Percentiles rank a stretch among this genome's conserved stretches.
These are phyloP conservation scores for Zymoseptoria pseudotritici DNA, from an alignment of 2,329 filamentous ascomycete genomes.

Conservation along the genomic window DNA sequence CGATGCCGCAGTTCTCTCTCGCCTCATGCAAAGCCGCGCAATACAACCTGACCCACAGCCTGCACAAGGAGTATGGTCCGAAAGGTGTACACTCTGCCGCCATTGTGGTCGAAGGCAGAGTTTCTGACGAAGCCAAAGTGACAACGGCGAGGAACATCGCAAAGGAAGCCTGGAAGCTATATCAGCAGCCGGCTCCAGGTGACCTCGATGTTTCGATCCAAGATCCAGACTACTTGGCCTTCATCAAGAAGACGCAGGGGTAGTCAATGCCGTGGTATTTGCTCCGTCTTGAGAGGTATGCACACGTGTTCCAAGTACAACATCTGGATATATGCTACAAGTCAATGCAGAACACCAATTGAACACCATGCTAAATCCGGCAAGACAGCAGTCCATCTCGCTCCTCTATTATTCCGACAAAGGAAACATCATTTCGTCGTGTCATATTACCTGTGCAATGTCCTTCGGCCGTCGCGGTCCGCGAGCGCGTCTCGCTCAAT, in stretches of 20 bases:
- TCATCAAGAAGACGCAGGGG: slow-evolving; percentile 6
- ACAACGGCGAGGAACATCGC: slow-evolving; percentile 41
- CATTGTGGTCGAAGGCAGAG: slow-evolving; percentile 38
- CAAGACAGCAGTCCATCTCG: not conserved
- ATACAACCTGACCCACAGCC: slow-evolving; percentile 41
- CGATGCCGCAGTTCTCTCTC: slow-evolving; percentile 33
- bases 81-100: slow-evolving; percentile 40
- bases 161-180: slow-evolving; percentile 37
- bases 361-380: not conserved
- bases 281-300: not conserved
- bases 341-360: not conserved
- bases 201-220: slow-evolving; percentile 29
- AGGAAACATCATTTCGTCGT: not conserved
- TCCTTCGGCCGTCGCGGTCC: not conserved
- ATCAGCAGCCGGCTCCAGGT: slow-evolving; percentile 29
- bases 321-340: not conserved
- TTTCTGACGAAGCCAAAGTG: slow-evolving; percentile 31
- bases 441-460: not conserved
- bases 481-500: slow-evolving; percentile 25
- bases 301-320: not conserved
- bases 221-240: slow-evolving; percentile 15
- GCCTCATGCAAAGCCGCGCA: slow-evolving; percentile 45
- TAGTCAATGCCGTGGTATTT: not conserved
- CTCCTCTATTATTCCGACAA: not conserved
- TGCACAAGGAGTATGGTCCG: slow-evolving; percentile 34